Base-by-base conservation (phyloP, 371 early-diverging fungal species). In the Actinomortierella ambigua region DNA sequence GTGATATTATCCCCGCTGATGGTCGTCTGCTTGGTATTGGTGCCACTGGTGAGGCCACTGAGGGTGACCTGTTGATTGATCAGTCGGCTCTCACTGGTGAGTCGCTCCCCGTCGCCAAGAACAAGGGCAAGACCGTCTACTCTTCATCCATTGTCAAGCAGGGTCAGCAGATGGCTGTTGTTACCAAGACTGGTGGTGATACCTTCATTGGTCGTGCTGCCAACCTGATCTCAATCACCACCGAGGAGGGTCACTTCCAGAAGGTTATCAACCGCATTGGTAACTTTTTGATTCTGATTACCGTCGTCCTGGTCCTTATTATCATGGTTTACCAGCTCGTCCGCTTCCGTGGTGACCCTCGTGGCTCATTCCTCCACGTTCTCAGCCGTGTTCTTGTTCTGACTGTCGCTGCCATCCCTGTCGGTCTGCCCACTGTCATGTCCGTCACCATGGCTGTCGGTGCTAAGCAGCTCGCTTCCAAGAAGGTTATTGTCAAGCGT, bases 401-500 rank as follows among this genome's bases (percentile, higher is more conserved):
- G 44, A 96, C 98, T 11, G 91, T 98, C 47, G 97, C 98, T 53
- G 98, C 98, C 55, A 96, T 98, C 61, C 98, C 98, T 34, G 95
- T 97, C 57, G 95, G 97, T 69, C 85, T 97, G 23, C 97, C 95
- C 13, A 95, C 98, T n/a, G 96, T 97, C 61, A 86, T 98, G 85
- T 94, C 96, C 1, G 96, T 96, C 13, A 97, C 97, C 50, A 95
- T 97, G 93, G 97, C 97, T 11, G 89, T 96, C 46, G 97, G 97
- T 63, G 95, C 98, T 26, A 89, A 90, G 66, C 90, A 96, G 77
- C 82, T 98, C 46, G 95, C 98, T 22, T 86, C 87, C 55, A 93
- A 95, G 76, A 81, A 95, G 79, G 98, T 96, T 48, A 95, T 98
- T 71, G 93, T 98, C 51, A 96, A 96, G 83, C 90, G 95, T 55